Conservation (phyloP, 257 asterid genomes). For the Fraxinus anomala region DNA sequence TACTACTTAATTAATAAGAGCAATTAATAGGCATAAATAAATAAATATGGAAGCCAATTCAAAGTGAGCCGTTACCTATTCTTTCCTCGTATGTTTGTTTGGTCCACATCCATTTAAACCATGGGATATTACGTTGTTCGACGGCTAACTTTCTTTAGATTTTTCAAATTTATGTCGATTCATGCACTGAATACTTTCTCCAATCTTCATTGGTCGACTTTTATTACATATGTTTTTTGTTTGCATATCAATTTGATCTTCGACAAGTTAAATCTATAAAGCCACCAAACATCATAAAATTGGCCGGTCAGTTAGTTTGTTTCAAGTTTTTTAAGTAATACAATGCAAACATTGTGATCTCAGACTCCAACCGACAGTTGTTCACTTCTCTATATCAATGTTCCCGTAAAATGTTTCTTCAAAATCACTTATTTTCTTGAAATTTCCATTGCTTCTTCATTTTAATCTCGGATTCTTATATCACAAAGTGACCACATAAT, state of each 20-base stretch:
- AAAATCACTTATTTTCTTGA: neutral
- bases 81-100: neutral
- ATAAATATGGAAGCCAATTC: neutral
- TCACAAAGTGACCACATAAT: neutral
- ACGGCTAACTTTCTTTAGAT: neutral
- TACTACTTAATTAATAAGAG: neutral
- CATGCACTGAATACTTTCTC: neutral
- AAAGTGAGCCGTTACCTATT: neutral
- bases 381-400: neutral
- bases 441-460: neutral
- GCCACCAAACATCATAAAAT: neutral
- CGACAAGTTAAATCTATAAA: neutral
- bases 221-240: neutral
- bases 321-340: neutral
- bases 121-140: neutral
- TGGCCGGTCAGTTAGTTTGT: neutral
- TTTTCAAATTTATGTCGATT: neutral
- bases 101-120: neutral
- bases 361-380: slow-evolving; percentile 2
- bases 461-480: neutral
- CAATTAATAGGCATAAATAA: neutral
- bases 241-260: neutral
- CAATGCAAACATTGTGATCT: neutral
- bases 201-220: neutral
- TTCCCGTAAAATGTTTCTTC: neutral